phyloP scores from a whole-genome alignment of 768 basidiomycete species.

The Botryobasidium botryosum region DNA sequence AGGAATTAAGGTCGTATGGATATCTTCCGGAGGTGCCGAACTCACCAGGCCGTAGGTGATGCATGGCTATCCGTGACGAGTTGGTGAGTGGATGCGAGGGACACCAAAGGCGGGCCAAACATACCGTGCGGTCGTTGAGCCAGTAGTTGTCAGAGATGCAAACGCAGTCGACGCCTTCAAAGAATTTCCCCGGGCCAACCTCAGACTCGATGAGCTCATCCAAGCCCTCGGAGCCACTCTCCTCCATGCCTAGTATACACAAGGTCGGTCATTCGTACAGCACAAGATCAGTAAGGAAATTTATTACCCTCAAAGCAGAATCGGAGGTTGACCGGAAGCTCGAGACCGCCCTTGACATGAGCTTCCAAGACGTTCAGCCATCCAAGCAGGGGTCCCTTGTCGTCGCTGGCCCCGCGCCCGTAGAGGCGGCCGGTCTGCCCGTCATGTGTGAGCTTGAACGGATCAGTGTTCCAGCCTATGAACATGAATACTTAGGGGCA shows the following conservation, averaged over 20 bases:
- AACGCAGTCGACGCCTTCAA: constrained; percentile 76
- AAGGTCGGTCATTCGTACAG: no score
- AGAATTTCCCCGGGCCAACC: constrained; percentile 53
- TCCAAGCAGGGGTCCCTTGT: constrained; percentile 78
- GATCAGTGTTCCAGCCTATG: constrained; percentile 69
- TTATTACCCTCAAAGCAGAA: constrained; percentile 83
- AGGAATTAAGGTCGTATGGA: neutral
- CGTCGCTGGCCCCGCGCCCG: constrained; percentile 78
- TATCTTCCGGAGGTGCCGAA: neutral
- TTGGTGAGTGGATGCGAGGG: neutral
- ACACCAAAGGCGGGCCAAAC: constrained; percentile 10
- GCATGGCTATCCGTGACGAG: constrained; percentile 26
- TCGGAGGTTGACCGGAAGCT: constrained; percentile 76
- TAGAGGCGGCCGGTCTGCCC: constrained; percentile 43
- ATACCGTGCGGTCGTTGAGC: constrained; percentile 57
- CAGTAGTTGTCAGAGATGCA: constrained; percentile 97
- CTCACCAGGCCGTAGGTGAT: constrained; percentile 61
- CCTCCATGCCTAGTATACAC: constrained; percentile 94
- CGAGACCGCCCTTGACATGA: constrained; percentile 42
- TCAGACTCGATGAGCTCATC: constrained; percentile 73
- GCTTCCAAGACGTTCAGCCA: constrained; percentile 87
- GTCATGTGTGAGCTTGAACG: constrained; percentile 51
- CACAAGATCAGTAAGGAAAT: neutral
- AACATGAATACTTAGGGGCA: neutral
- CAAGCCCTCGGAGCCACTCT: constrained; percentile 78